Conservation (phyloP, 768 basidiomycete species). For the Lyophyllum atratum region DNA sequence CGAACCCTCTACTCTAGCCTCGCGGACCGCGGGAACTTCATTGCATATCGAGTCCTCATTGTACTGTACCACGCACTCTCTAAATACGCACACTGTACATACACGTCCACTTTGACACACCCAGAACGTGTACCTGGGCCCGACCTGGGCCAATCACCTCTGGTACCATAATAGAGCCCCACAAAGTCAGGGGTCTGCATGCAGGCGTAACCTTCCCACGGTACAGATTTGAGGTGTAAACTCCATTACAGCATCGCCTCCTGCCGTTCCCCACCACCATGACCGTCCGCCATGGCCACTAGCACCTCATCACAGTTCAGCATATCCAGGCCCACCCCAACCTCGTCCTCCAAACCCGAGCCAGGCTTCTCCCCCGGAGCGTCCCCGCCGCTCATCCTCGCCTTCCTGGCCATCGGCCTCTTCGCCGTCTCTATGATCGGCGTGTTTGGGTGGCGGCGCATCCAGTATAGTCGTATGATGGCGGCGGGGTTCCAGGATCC, state of each 20-base stretch:
- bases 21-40: background rate
- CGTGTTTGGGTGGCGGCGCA: constrained; percentile 48
- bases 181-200: background rate
- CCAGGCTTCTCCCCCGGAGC: constrained; percentile 28
- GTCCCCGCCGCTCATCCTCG: constrained; percentile 59
- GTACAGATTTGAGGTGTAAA: background rate
- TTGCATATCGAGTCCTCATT: background rate
- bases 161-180: background rate
- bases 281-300: constrained; percentile 8
- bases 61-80: background rate
- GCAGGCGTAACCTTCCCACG: background rate
- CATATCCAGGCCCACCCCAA: background rate
- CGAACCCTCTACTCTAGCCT: background rate
- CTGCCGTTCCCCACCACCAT: constrained; percentile 5
- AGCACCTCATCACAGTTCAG: background rate
- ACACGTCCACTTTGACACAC: background rate
- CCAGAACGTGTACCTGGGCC: background rate
- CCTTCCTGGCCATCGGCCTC: constrained; percentile 59
- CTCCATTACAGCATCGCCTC: background rate
- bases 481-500: background rate
- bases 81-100: background rate
- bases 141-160: background rate
- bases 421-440: constrained; percentile 50
- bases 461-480: constrained; percentile 22
- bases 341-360: background rate